A percentile compares a stretch with the other conserved stretches of the same genome.
Evolutionary conservation across 1,284 basidiomycete species (phyloP).

Genomic region (Peniophora sp.): DNA sequence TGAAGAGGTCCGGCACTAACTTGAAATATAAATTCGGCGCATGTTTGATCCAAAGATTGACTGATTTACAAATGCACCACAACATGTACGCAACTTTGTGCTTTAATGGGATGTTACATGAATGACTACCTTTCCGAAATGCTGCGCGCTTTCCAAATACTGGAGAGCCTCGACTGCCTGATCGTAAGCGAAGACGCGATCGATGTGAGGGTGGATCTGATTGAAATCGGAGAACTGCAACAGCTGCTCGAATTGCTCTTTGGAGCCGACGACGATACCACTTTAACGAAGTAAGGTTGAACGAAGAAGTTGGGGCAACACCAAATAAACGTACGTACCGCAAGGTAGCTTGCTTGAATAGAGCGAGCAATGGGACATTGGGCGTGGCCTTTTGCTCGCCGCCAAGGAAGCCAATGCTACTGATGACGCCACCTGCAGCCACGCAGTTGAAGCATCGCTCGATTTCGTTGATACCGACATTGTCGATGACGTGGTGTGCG

Average conservation of each 20-base stretch:
- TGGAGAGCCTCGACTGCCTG: constrained; percentile 27
- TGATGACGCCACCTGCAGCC: constrained; percentile 27
- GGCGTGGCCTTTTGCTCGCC: constrained; percentile 4
- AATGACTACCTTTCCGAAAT: constrained; percentile 29
- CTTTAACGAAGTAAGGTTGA: neutral
- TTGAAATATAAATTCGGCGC: neutral
- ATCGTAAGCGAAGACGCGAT: constrained; percentile 33
- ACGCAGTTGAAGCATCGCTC: constrained; percentile 27
- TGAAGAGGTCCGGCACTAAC: neutral
- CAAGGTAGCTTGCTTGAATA: neutral
- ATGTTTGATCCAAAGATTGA: neutral
- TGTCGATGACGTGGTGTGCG: constrained; percentile 36
- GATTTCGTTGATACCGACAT: constrained; percentile 33
- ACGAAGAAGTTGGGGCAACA: neutral
- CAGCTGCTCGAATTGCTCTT: constrained; percentile 26
- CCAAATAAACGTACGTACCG: neutral
- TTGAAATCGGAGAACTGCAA: constrained; percentile 24
- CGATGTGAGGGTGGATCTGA: constrained; percentile 26
- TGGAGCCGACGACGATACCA: constrained; percentile 4
- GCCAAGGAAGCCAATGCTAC: constrained; percentile 31
- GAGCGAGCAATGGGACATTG: constrained; percentile 1
- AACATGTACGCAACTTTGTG: neutral
- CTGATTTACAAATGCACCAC: neutral
- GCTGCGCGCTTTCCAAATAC: constrained; percentile 25
- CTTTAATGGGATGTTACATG: neutral